Base-by-base conservation (phyloP, 768 basidiomycete species). In the Exsudoporus frostii region DNA sequence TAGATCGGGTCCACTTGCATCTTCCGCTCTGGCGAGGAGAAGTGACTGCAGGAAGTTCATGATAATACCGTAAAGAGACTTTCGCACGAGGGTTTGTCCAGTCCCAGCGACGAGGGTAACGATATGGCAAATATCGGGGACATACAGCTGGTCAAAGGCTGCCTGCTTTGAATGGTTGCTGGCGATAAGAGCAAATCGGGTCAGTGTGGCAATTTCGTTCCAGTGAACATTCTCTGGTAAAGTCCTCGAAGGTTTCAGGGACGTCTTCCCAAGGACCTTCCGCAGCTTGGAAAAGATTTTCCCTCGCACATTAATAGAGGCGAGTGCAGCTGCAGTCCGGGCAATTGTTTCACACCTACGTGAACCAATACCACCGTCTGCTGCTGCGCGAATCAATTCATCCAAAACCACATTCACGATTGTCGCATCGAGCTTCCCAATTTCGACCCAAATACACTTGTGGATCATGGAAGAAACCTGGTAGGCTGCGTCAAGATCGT, bases 31-130 rank as follows among this genome's bases (percentile, higher is more conserved):
- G 15, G 79, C 71, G 44, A 82, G 71, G 70, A 84, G 85, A 14
- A 95, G 70, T 0, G 87, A 82, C 57, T 95, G 93, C 17, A 95
- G 71, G 33, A 92, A 77, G 68, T 93, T 93, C 70, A 92, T 79
- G 55, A 91, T 71, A 34, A 90, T 79, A 9, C 89, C 92, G 64
- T 90, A 92, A 37, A 91, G 81, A 5, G 90, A 86, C 56, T 86
- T 87, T 22, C 93, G 84, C 45, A 93, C 82, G 13, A 84, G 71
- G 0, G 84, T 71, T 7, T 88, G 81, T 11, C 94, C 94, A 33
- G 83, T 83, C 10, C 82, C 88, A 7, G 88, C 82, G 1, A 88
- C 75, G n/a, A 95, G 74, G 6, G 86, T 85, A 56, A 91, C 82
- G 36, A 91, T 74, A 67, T 97, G 91, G 40, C 86, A 75, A 30